These are phyloP conservation scores for Geoglossum cookeanum DNA, from an alignment of 2,329 filamentous ascomycete species.

Conservation along the genomic window DNA sequence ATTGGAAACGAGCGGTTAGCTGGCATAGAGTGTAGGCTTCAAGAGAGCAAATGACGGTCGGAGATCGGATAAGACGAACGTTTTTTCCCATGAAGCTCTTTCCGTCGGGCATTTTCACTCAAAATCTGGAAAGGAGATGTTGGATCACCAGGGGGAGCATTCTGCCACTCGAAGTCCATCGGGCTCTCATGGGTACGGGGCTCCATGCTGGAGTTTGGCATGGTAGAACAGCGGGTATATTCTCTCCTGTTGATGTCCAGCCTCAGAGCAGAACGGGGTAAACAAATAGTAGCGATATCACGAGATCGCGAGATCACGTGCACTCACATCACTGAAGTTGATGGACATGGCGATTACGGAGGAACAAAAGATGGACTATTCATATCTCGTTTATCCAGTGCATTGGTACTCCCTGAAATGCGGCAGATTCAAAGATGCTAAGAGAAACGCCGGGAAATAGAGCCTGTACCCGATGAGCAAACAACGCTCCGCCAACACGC, in stretches of 20 bases:
- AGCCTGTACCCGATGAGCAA: background rate
- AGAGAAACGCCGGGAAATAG: background rate
- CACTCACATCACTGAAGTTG: background rate
- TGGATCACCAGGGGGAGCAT: slow-evolving; percentile 26
- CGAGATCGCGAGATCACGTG: background rate
- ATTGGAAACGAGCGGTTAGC: background rate
- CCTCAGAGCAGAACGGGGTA: background rate
- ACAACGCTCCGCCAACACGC: background rate
- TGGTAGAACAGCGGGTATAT: too few relatives aligned
- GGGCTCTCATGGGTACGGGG: slow-evolving; percentile 20
- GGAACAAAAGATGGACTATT: background rate
- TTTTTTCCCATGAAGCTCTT: slow-evolving; percentile 18
- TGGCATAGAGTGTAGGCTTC: slow-evolving; percentile 10
- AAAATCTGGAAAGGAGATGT: slow-evolving; percentile 26
- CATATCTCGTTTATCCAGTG: background rate
- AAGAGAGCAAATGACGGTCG: slow-evolving; percentile 1
- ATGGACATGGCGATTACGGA: background rate
- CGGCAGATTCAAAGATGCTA: background rate
- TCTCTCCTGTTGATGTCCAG: background rate
- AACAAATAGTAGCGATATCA: background rate
- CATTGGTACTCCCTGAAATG: background rate
- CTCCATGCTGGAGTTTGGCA: background rate
- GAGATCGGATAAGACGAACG: slow-evolving; percentile 15
- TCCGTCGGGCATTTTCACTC: slow-evolving; percentile 16
- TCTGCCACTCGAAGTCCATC: slow-evolving; percentile 36